Conservation (phyloP, 495 filamentous ascomycete genomes). For the Astrothelium subdiscretum region DNA sequence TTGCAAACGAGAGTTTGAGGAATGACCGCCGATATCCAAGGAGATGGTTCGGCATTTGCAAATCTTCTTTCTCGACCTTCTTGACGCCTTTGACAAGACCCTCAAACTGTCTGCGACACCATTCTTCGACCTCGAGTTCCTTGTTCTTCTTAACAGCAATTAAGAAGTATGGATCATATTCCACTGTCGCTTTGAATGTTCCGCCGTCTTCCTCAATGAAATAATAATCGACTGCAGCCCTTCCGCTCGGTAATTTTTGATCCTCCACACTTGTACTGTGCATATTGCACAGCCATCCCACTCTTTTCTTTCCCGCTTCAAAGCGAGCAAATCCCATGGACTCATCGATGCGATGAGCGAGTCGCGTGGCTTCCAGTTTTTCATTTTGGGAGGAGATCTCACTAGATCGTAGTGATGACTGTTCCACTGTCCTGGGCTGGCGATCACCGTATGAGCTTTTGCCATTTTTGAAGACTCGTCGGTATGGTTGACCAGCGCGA, state of each 20-base stretch:
- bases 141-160: constrained; percentile 78
- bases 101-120: constrained; percentile 75
- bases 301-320: constrained; percentile 72
- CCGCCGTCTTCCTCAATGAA: constrained; percentile 79
- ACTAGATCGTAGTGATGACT: constrained; percentile 55
- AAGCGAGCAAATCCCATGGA: constrained; percentile 85
- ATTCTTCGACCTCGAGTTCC: constrained; percentile 92
- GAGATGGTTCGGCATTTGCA: constrained; percentile 84
- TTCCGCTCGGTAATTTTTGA: constrained; percentile 64
- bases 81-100: constrained; percentile 69
- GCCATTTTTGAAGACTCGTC: constrained; percentile 8
- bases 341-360: constrained; percentile 89
- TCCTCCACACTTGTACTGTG: constrained; percentile 82
- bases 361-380: constrained; percentile 68
- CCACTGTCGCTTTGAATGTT: constrained; percentile 91
- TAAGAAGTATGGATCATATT: constrained; percentile 94
- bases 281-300: constrained; percentile 93
- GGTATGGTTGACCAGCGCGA: constrained; percentile 27
- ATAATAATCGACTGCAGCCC: constrained; percentile 90
- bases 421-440: constrained; percentile 64
- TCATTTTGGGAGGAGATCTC: constrained; percentile 81
- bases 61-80: constrained; percentile 80
- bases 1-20: constrained; percentile 73
- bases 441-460: constrained; percentile 28
- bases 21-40: constrained; percentile 82